Percentiles rank a stretch among this genome's conserved stretches.
Conservation (phyloP, 169 alveolate species). For the Theileria parva region DNA sequence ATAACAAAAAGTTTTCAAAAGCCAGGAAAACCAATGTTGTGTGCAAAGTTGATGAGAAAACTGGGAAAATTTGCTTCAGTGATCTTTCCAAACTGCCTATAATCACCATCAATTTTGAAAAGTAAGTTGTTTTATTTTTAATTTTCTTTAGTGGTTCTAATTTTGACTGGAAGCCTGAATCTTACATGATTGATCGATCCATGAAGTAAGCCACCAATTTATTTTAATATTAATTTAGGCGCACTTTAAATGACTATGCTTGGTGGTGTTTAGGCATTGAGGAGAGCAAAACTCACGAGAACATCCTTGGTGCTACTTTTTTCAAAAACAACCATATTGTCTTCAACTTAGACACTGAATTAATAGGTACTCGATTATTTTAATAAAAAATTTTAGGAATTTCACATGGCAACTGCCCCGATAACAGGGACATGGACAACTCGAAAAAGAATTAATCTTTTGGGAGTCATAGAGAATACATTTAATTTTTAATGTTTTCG, state of each 20-base stretch:
- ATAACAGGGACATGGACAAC: background rate
- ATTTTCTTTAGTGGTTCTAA: slow-evolving; percentile 30
- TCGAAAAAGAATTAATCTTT: background rate
- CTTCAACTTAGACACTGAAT: slow-evolving; percentile 58
- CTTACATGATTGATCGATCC: slow-evolving; percentile 52
- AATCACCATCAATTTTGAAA: slow-evolving; percentile 11
- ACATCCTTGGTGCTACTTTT: slow-evolving; percentile 75
- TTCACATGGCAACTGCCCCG: slow-evolving; percentile 22
- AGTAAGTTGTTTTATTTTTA: slow-evolving; percentile 26
- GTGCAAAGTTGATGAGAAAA: slow-evolving; percentile 18
- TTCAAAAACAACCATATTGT: slow-evolving; percentile 68
- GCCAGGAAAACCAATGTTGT: background rate
- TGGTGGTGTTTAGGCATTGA: slow-evolving; percentile 81
- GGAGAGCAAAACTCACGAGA: slow-evolving; percentile 53
- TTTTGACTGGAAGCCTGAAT: slow-evolving; percentile 47
- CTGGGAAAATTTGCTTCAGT: slow-evolving; percentile 38
- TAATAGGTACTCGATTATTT: slow-evolving; percentile 49
- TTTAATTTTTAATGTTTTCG: background rate
- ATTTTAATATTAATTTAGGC: slow-evolving; percentile 2
- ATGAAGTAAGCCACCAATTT: slow-evolving; percentile 19
- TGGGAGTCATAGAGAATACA: background rate
- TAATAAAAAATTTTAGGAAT: slow-evolving; percentile 1
- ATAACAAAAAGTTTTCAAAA: background rate
- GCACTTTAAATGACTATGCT: slow-evolving; percentile 24
- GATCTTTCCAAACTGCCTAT: slow-evolving; percentile 50